These are phyloP conservation scores for Globisporangium acanthophoron DNA, from an alignment of 352 stramenopile genomes.

Conservation along the genomic window DNA sequence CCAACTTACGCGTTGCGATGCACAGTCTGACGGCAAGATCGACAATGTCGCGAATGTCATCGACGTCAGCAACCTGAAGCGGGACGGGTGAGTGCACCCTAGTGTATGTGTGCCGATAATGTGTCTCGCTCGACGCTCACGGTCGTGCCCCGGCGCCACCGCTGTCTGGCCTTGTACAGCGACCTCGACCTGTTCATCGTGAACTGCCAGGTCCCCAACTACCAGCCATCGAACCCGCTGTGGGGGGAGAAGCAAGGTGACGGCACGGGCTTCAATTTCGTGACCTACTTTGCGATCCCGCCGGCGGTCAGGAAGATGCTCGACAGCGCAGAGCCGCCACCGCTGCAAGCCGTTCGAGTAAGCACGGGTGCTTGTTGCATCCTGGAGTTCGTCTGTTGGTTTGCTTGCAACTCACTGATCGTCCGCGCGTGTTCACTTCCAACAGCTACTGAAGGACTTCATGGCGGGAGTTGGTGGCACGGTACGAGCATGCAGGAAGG, in stretches of 20 bases:
- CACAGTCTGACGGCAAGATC: slow-evolving; percentile 59
- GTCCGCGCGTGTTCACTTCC: not conserved
- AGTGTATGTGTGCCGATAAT: not conserved
- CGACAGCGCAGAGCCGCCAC: slow-evolving; percentile 22
- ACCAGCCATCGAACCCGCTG: slow-evolving; percentile 75
- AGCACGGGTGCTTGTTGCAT: not conserved
- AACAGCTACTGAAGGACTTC: slow-evolving; percentile 35
- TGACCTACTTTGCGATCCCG: slow-evolving; percentile 75
- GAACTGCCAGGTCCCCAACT: slow-evolving; percentile 82
- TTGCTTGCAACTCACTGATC: not conserved
- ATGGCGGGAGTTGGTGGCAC: slow-evolving; percentile 28
- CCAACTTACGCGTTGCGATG: not conserved
- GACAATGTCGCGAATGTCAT: slow-evolving; percentile 73
- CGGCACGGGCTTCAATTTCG: slow-evolving; percentile 73
- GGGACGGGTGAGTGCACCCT: slow-evolving; percentile 16
- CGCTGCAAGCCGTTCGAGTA: slow-evolving; percentile 48
- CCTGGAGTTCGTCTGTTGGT: not conserved
- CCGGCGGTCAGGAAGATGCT: slow-evolving; percentile 48
- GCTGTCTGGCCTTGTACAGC: not conserved
- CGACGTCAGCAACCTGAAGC: slow-evolving; percentile 41
- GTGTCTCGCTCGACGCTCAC: not conserved
- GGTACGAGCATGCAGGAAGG: slow-evolving; percentile 7
- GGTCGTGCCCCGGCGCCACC: not conserved
- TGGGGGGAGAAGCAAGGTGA: slow-evolving; percentile 77
- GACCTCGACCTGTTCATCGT: slow-evolving; percentile 69